phyloP scores from a whole-genome alignment of 441 rosid genomes.

The Pelargonium myrrhifolium region DNA sequence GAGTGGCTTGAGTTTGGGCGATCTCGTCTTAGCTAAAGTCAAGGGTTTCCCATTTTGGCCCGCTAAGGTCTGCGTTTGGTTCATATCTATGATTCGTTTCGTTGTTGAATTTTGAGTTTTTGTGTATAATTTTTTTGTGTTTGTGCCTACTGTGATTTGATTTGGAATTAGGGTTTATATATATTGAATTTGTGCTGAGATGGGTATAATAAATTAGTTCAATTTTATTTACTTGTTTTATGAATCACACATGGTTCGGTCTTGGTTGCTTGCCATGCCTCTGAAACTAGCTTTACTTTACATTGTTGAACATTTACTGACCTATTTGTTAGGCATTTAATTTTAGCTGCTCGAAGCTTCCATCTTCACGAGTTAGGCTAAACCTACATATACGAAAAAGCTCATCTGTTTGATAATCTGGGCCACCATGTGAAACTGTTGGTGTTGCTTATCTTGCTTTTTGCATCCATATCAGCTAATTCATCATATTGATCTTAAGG shows the following conservation, averaged over 20 bases:
- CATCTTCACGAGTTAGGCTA: neutral
- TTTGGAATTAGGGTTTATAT: slow-evolving; percentile 3
- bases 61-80: slow-evolving; percentile 56
- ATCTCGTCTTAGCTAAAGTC: slow-evolving; percentile 98
- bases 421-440: neutral
- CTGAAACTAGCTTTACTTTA: neutral
- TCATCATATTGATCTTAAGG: neutral
- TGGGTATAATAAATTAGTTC: neutral
- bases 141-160: neutral
- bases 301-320: neutral
- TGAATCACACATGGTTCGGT: neutral
- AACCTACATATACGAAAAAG: neutral
- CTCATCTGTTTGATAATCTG: neutral
- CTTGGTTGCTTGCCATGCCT: neutral
- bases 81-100: neutral
- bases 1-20: slow-evolving; percentile 75
- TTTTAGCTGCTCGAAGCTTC: neutral
- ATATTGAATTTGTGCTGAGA: neutral
- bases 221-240: neutral
- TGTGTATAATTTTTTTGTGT: neutral
- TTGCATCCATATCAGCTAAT: neutral
- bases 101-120: neutral
- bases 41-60: slow-evolving; percentile 99
- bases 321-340: neutral
- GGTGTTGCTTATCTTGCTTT: too few species aligned